Conservation (phyloP, 73 alveolate genomes). For the Diophrys appendiculata region DNA sequence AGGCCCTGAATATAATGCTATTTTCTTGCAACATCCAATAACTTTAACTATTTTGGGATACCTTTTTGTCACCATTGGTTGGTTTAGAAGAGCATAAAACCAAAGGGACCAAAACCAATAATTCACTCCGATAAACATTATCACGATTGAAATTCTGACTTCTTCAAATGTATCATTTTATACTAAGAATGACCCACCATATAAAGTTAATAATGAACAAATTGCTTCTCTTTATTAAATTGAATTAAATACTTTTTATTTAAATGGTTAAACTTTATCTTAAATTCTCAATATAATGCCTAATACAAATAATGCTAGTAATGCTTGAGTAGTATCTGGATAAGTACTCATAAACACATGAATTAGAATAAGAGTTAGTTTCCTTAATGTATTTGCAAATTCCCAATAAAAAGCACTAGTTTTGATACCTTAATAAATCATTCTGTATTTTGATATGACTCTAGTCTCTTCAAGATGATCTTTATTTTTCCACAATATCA, state of each 20-base stretch:
- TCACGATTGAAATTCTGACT: no score
- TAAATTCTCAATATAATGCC: constrained; percentile 19
- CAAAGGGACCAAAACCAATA: no score
- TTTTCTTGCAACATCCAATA: no score
- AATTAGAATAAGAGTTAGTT: constrained; percentile 19
- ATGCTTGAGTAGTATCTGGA: constrained; percentile 19
- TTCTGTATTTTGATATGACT: constrained; percentile 18
- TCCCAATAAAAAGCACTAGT: constrained; percentile 57
- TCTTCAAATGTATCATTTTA: no score
- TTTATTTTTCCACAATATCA: constrained; percentile 23
- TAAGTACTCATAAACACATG: constrained; percentile 32
- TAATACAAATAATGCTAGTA: constrained; percentile 33
- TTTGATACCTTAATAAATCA: constrained; percentile 53
- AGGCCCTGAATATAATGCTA: no score
- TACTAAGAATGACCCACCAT: no score
- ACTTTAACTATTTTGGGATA: no score
- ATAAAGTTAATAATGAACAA: no score
- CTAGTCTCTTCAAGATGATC: constrained; percentile 19
- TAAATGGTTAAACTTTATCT: constrained; percentile 41
- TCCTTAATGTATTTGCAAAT: constrained; percentile 42
- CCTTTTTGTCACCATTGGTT: no score
- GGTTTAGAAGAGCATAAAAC: no score
- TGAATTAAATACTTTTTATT: neutral
- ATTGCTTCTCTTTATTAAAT: no score
- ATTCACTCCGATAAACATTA: no score